These are phyloP conservation scores for Paracoccidioides lutzii DNA, from an alignment of 2,329 filamentous ascomycete genomes.

Conservation along the genomic window DNA sequence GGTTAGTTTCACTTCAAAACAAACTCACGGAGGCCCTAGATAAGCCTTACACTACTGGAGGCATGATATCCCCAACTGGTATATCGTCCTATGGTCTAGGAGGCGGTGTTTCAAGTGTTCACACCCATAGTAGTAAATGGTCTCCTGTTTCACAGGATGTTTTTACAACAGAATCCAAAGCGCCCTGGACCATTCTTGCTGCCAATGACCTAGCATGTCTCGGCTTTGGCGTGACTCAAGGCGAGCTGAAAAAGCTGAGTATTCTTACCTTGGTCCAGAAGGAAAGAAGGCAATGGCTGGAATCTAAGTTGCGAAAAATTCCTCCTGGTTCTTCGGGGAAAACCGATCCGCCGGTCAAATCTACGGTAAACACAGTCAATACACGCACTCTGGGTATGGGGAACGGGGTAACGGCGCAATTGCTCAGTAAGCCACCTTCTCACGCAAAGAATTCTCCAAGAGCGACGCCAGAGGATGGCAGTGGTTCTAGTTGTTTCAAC, in stretches of 20 bases:
- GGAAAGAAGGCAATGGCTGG: conserved; percentile 78
- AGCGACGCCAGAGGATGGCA: conserved; percentile 48
- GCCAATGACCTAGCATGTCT: conserved; percentile 94
- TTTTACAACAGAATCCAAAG: conserved; percentile 82
- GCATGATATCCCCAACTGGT: conserved; percentile 29
- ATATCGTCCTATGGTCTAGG: conserved; percentile 26
- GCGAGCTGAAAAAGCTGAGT: conserved; percentile 85
- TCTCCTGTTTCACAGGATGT: conserved; percentile 87
- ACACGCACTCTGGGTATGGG: conserved; percentile 48
- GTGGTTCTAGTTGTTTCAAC: conserved; percentile 27
- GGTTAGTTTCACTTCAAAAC: conserved; percentile 60
- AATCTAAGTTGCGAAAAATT: conserved; percentile 58
- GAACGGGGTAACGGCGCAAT: conserved; percentile 72
- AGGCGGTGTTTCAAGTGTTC: conserved; percentile 45
- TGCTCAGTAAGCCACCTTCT: conserved; percentile 69
- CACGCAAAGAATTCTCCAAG: conserved; percentile 35
- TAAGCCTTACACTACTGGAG: conserved; percentile 58
- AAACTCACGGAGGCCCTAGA: conserved; percentile 76
- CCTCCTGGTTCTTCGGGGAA: neutral
- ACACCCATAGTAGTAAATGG: conserved; percentile 83
- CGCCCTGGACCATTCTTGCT: conserved; percentile 90
- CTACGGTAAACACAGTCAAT: conserved; percentile 27
- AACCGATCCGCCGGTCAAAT: conserved; percentile 39
- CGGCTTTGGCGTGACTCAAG: conserved; percentile 97
- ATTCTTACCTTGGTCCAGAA: conserved; percentile 90